Evolutionary conservation across 148 eudicot species (phyloP).

Genomic region (Rhododendron ovatum): DNA sequence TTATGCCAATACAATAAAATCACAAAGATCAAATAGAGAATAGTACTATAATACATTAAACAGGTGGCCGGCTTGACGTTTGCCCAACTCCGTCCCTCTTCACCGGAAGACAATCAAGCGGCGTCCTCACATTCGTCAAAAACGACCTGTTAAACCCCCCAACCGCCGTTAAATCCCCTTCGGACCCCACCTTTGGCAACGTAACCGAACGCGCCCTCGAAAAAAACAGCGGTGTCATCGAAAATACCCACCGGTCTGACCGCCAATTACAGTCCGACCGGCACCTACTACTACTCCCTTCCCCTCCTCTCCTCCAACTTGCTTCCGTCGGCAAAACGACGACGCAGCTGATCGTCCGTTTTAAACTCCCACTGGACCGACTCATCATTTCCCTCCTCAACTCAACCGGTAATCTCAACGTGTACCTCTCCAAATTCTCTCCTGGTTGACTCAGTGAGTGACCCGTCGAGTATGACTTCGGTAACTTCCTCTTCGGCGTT

Average conservation of each 20-base stretch:
- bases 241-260: slow-evolving; percentile 8
- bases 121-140: slow-evolving; percentile 2
- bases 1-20: not conserved
- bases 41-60: not conserved
- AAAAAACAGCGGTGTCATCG: slow-evolving; percentile 4
- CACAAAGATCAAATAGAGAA: not conserved
- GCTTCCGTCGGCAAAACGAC: slow-evolving; percentile 20
- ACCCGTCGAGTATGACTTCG: slow-evolving; percentile 37
- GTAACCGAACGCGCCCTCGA: not conserved
- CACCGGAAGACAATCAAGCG: not conserved
- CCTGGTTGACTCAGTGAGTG: slow-evolving; percentile 31
- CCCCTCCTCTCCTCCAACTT: slow-evolving; percentile 20
- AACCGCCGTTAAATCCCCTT: not conserved
- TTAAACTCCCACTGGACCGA: slow-evolving; percentile 22
- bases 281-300: slow-evolving; percentile 8
- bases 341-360: slow-evolving; percentile 26
- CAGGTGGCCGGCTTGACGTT: not conserved
- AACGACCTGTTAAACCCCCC: not conserved
- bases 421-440: slow-evolving; percentile 32
- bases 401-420: slow-evolving; percentile 37
- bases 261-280: slow-evolving; percentile 3
- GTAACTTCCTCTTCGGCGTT: slow-evolving; percentile 22
- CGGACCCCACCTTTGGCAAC: not conserved
- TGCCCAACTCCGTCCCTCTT: not conserved
- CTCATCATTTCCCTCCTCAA: slow-evolving; percentile 28